These are phyloP conservation scores for Colletotrichum orchidophilum DNA, from an alignment of 2,329 filamentous ascomycete genomes.

Conservation along the genomic window DNA sequence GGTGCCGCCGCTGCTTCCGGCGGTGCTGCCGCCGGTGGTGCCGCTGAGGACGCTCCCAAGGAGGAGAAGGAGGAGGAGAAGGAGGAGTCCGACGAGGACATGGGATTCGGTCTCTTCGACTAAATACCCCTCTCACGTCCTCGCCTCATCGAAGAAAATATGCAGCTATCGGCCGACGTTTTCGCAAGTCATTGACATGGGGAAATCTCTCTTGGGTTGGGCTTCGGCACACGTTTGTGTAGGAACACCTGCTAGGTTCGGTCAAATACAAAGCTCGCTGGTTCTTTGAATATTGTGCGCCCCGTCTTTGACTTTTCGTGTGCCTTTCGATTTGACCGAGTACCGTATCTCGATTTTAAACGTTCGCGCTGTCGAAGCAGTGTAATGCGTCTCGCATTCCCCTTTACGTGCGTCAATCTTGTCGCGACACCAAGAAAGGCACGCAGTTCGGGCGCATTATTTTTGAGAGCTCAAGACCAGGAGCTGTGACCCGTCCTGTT, in stretches of 20 bases:
- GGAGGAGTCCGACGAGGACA: conserved; percentile 53
- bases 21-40: conserved; percentile 74
- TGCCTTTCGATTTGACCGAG: neutral
- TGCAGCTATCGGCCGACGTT: conserved; percentile 43
- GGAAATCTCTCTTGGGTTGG: conserved; percentile 39
- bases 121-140: conserved; percentile 55
- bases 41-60: conserved; percentile 68
- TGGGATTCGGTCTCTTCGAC: conserved; percentile 77
- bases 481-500: neutral
- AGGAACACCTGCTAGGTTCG: conserved; percentile 32
- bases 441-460: neutral
- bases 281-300: conserved; percentile 28
- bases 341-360: neutral
- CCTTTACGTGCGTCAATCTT: no score
- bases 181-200: conserved; percentile 43
- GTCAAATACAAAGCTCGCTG: conserved; percentile 32
- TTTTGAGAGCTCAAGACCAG: no score
- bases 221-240: conserved; percentile 32
- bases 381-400: no score
- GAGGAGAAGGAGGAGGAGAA: conserved; percentile 81
- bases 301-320: neutral
- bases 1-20: conserved; percentile 74
- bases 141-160: conserved; percentile 46
- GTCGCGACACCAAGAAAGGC: neutral
- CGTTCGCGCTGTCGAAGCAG: neutral